phyloP scores from a whole-genome alignment of 2,329 filamentous ascomycete genomes.

The Tolypocladium sp. region DNA sequence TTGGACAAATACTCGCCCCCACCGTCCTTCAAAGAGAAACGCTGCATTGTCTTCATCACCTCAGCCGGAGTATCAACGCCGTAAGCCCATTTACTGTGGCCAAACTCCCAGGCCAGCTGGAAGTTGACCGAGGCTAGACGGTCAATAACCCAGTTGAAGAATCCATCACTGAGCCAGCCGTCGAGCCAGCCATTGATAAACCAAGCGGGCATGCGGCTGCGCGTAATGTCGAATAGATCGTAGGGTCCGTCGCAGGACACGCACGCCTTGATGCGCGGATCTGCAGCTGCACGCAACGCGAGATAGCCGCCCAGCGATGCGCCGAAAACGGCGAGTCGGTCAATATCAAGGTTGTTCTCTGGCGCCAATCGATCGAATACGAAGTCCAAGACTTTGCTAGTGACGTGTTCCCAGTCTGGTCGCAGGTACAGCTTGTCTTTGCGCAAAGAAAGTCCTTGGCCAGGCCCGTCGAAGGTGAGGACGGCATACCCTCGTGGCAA shows the following conservation, averaged over 20 bases:
- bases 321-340: constrained; percentile 25
- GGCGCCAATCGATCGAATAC: constrained; percentile 10
- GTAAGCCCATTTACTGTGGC: constrained; percentile 11
- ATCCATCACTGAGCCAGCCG: constrained; percentile 13
- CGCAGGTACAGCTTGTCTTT: constrained; percentile 17
- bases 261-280: constrained; percentile 33
- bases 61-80: constrained; percentile 14
- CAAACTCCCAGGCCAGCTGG: constrained; percentile 20
- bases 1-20: constrained; percentile 8
- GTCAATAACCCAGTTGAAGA: constrained; percentile 16
- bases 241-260: constrained; percentile 20
- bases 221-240: constrained; percentile 15
- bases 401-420: constrained; percentile 28
- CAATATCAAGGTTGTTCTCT: constrained; percentile 23
- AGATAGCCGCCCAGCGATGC: constrained; percentile 35
- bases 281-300: constrained; percentile 30
- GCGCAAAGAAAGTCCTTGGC: constrained; percentile 29
- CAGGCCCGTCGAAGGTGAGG: constrained; percentile 35
- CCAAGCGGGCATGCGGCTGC: constrained; percentile 12
- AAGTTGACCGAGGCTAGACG: constrained; percentile 11
- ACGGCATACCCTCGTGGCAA: constrained; percentile 29
- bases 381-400: constrained; percentile 19
- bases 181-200: constrained; percentile 17
- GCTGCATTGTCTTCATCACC: constrained; percentile 13
- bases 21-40: constrained; percentile 6